Percentiles rank a stretch among this genome's conserved stretches.
Evolutionary conservation across 2,329 filamentous ascomycete species (phyloP).

Genomic region (Camillea tinctor): DNA sequence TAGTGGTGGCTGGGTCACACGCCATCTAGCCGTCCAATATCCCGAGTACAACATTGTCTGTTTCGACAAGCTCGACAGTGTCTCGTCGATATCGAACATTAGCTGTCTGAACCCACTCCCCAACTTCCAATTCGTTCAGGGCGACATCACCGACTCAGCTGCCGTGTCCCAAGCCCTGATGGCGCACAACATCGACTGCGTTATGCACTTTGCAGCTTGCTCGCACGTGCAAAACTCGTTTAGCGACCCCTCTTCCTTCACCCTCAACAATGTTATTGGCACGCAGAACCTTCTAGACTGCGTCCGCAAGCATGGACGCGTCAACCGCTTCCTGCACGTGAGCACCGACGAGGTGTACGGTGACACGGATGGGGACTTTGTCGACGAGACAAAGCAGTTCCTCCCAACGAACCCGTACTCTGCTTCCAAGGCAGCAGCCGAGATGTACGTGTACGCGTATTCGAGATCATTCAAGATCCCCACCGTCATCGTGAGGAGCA

Average conservation of each 20-base stretch:
- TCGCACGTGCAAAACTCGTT: conserved; percentile 3
- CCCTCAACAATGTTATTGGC: conserved; percentile 1
- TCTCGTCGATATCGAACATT: not conserved
- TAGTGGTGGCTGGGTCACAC: conserved; percentile 1
- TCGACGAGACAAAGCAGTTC: conserved; percentile 3
- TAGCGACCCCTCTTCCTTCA: not conserved
- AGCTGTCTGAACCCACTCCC: not conserved
- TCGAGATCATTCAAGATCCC: not conserved
- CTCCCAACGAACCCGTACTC: conserved; percentile 2
- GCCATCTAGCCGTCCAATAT: not conserved
- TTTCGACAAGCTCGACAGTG: conserved; percentile 2
- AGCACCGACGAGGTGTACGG: conserved; percentile 2
- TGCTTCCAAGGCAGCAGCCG: not conserved
- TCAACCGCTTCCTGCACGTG: conserved; percentile 1
- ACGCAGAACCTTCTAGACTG: conserved; percentile 1
- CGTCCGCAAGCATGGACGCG: not conserved
- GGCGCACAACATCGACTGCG: conserved; percentile 1
- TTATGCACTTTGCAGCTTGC: conserved; percentile 2
- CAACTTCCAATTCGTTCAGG: conserved; percentile 2
- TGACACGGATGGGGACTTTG: not conserved
- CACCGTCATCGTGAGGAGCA: not conserved
- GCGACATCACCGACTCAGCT: not conserved
- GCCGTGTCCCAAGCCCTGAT: not conserved
- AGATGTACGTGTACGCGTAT: conserved; percentile 1
- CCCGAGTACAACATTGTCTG: conserved; percentile 3